Base-by-base conservation (phyloP, 805 yeast genomes). In the Phaffomyces antillensis region DNA sequence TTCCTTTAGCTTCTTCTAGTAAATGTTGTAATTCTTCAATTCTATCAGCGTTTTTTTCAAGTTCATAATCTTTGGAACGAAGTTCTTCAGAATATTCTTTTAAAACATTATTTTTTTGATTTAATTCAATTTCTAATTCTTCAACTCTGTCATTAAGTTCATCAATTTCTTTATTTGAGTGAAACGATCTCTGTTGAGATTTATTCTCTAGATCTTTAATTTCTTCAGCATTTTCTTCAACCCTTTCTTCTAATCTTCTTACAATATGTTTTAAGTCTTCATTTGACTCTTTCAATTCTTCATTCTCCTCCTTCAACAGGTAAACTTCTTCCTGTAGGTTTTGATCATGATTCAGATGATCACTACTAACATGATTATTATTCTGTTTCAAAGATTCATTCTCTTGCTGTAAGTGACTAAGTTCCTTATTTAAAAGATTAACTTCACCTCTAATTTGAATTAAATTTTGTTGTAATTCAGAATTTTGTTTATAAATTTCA, bases 401-500 rank as follows among this genome's bases (percentile, higher is more conserved):
- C 15, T 12, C 37, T 36, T 43, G 42, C 11, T 28, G 30, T 36
- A 47, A 8, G 16, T 39, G 33, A 18, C 44, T 40, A 26, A 49
- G 30, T 28, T 45, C 42, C 20, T 38, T 16, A 24, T 38, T 41
- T 33, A 48, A 26, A 5, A 25, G 9, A n/a, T 30, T 37, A 26
- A 53, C 45, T 23, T 56, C 60, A n/a, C 54, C 52, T 39, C 57
- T 52, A 42, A 55, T 35, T 16, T 38, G 44, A 28, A 56, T 53
- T 30, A 59, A 18, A 33, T 52, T 53, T 24, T 59, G 61, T 36
- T 58, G 60, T 7, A 57, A 51, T 16, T 62, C 61, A 12, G 69
- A 62, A 45, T 71, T 71, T 46, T 67, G 67, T 43, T 58, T 58
- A 31, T 66, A 62, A 42, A 70, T 51, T 30, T 63, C 65, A 33